Base-by-base conservation (phyloP, 768 basidiomycete genomes). In the Collybiopsis confluens region DNA sequence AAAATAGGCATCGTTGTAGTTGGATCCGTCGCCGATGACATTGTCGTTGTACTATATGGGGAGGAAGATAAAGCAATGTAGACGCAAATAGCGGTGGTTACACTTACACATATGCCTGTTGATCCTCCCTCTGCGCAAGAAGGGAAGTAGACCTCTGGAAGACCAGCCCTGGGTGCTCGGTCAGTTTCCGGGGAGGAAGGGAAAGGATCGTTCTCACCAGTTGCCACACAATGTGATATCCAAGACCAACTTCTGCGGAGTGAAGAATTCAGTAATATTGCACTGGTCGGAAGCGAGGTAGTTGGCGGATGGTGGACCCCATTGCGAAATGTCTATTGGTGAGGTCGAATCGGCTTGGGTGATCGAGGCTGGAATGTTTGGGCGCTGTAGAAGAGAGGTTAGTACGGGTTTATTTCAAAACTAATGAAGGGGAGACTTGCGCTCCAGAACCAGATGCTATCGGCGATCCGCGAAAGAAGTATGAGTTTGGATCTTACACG, bases 11-110 rank as follows among this genome's bases (percentile, higher is more conserved):
- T 71, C 60, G 59, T 73, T 65, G 59, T 71, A 78, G 37, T 60
- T 64, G 8, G 62, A 55, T 3, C 74, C 75, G 3, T 73, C 62
- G 26, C 76, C 75, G 42, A 77, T 68, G 15, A 81, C 78, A 56
- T 77, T 79, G 61, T 79, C 78, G 24, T 72, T 71, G 60, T 80
- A 81, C 70, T 79, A n/a, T n/a, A n/a, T n/a, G n/a, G n/a, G n/a
- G n/a, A n/a, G n/a, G n/a, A n/a, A n/a, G n/a, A n/a, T n/a, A n/a
- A n/a, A n/a, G n/a, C n/a, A n/a, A n/a, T n/a, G 28, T 2, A 23
- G 18, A 15, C 6, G 8, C 44, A 20, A 28, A 26, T 28, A 41
- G 15, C 37, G 9, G 36, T 38, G 15, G 37, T 50, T n/a, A n/a
- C 5, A 59, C 70, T 50, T 55, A 72, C 70, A 53, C 71, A 73